Evolutionary conservation across 257 asterid genomes (phyloP).

Genomic region (Nicotiana tomentosiformis): DNA sequence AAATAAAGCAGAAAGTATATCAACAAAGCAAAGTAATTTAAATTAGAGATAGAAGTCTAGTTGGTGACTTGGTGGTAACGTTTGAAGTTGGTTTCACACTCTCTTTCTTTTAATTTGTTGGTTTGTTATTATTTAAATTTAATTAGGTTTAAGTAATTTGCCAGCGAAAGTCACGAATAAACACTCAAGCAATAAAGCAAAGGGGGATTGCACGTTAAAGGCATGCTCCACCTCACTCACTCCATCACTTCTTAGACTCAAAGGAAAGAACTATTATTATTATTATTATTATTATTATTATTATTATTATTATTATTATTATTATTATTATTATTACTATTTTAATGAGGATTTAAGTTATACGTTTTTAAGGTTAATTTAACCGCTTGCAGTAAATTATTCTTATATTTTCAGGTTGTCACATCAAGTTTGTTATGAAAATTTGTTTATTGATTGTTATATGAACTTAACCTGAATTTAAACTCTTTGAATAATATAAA

Average conservation of each 20-base stretch:
- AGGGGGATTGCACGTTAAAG: conserved; percentile 37
- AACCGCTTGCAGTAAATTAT: too few species aligned
- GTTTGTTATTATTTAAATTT: background rate
- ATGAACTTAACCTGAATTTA: too few species aligned
- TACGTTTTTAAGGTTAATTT: too few species aligned
- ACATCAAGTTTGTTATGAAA: too few species aligned
- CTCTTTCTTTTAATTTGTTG: background rate
- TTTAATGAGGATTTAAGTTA: too few species aligned
- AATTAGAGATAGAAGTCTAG: background rate
- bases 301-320: too few species aligned
- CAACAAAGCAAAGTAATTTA: too few species aligned
- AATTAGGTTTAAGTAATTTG: conserved; percentile 11
- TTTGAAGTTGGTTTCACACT: conserved; percentile 16
- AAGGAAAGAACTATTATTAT: conserved; percentile 8
- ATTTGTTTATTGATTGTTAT: too few species aligned
- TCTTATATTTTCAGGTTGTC: too few species aligned
- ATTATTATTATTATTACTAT: too few species aligned
- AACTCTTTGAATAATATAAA: background rate
- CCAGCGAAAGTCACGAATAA: conserved; percentile 45
- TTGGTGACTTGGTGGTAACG: conserved; percentile 19
- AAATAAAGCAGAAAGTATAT: background rate
- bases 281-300: too few species aligned
- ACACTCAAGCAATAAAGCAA: conserved; percentile 39
- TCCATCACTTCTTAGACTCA: conserved; percentile 18
- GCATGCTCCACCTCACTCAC: conserved; percentile 31